phyloP scores from a whole-genome alignment of 495 filamentous ascomycete species.

The Elaphomyces granulatus region DNA sequence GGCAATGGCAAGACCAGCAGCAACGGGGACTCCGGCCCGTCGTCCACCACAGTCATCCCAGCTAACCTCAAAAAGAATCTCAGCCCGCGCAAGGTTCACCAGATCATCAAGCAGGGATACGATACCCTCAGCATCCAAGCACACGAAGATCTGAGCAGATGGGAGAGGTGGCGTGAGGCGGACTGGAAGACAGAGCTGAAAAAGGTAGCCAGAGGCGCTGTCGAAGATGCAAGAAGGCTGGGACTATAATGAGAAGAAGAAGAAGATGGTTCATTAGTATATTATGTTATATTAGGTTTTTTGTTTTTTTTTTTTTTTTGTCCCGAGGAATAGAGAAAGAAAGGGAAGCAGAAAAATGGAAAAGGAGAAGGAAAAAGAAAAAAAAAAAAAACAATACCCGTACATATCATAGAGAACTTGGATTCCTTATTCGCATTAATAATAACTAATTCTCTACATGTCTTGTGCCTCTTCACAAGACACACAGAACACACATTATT shows the following conservation, averaged over 20 bases:
- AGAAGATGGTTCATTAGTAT: conserved; percentile 1
- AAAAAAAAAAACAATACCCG: not conserved
- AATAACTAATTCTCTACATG: too few species aligned
- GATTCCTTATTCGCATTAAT: too few species aligned
- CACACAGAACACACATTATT: too few species aligned
- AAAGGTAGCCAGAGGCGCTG: conserved; percentile 65
- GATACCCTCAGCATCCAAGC: conserved; percentile 81
- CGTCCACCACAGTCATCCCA: conserved; percentile 21
- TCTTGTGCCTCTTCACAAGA: too few species aligned
- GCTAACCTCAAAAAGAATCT: conserved; percentile 42
- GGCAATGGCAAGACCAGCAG: conserved; percentile 10
- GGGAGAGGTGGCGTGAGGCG: conserved; percentile 57
- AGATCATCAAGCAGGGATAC: conserved; percentile 90
- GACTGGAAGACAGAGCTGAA: conserved; percentile 61
- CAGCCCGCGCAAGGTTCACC: conserved; percentile 69
- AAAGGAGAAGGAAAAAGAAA: not conserved
- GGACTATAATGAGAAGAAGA: conserved; percentile 21
- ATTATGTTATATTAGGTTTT: not conserved
- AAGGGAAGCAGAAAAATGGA: conserved; percentile 3
- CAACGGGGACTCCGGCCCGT: conserved; percentile 12
- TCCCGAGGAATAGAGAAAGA: not conserved
- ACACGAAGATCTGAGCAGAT: conserved; percentile 67
- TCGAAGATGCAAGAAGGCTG: conserved; percentile 33
- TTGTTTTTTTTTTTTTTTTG: conserved; percentile 1
- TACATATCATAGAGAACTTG: too few species aligned